Evolutionary conservation across 129 eudicot species (phyloP).

Genomic region (Solidago caesia): DNA sequence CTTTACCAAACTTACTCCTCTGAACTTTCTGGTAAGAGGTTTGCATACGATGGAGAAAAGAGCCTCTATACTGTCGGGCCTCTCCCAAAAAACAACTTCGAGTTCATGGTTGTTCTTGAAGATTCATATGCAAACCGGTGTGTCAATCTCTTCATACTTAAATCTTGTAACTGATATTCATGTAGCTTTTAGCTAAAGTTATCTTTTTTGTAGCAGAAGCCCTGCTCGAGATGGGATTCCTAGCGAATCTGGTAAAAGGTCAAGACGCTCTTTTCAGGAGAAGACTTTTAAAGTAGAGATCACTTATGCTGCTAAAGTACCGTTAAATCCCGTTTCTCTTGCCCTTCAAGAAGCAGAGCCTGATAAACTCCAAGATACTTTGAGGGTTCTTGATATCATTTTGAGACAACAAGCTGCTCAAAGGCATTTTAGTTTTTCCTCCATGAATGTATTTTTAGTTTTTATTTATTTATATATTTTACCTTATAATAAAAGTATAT

Average conservation of each 20-base stretch:
- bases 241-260: slow-evolving; percentile 57
- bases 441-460: slow-evolving; percentile 1
- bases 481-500: slow-evolving; percentile 20
- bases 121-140: slow-evolving; percentile 64
- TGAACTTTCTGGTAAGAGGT: slow-evolving; percentile 64
- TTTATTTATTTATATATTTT: background rate
- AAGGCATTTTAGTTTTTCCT: slow-evolving; percentile 42
- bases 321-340: slow-evolving; percentile 51
- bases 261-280: slow-evolving; percentile 53
- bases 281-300: slow-evolving; percentile 68
- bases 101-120: slow-evolving; percentile 72
- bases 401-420: slow-evolving; percentile 91
- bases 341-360: slow-evolving; percentile 60
- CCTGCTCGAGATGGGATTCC: slow-evolving; percentile 40
- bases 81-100: slow-evolving; percentile 55
- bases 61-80: slow-evolving; percentile 77
- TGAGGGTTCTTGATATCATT: slow-evolving; percentile 82
- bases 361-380: slow-evolving; percentile 61
- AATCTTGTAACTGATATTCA: background rate
- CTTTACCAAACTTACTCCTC: slow-evolving; percentile 64
- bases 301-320: slow-evolving; percentile 63
- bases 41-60: slow-evolving; percentile 87
- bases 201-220: slow-evolving; percentile 38
- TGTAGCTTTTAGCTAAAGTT: slow-evolving; percentile 7
- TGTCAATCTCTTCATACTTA: slow-evolving; percentile 12